A percentile compares a stretch with the other conserved stretches of the same genome.
phyloP scores from a whole-genome alignment of 2,329 filamentous ascomycete species.

The Sporothrix inflata region DNA sequence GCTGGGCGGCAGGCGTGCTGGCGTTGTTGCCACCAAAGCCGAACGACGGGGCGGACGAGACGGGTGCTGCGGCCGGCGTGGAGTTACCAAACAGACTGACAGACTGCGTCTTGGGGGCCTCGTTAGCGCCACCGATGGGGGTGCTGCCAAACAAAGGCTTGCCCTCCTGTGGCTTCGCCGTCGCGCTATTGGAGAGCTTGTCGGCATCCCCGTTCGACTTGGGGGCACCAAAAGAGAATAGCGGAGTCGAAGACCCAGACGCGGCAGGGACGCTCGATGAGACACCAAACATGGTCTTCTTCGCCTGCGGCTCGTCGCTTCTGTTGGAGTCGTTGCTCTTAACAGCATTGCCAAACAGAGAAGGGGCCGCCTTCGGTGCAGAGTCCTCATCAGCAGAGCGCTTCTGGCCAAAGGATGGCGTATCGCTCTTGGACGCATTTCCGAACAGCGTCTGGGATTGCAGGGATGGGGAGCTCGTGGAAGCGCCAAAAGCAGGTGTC shows the following conservation, averaged over 20 bases:
- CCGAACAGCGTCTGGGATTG: constrained; percentile 48
- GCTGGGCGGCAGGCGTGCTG: constrained; percentile 11
- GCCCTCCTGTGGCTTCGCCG: constrained; percentile 28
- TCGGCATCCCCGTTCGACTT: constrained; percentile 26
- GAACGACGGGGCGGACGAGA: constrained; percentile 20
- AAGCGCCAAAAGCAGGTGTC: constrained; percentile 15
- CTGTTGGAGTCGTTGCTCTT: constrained; percentile 34
- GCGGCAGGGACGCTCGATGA: constrained; percentile 2
- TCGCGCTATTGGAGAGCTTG: constrained; percentile 14
- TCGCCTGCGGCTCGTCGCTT: constrained; percentile 33
- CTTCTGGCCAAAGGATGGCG: constrained; percentile 15
- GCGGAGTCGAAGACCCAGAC: constrained; percentile 13
- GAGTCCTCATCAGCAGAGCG: constrained; percentile 26
- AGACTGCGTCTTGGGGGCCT: constrained; percentile 18
- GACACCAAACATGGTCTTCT: constrained; percentile 38
- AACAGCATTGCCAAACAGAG: constrained; percentile 30
- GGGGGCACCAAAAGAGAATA: constrained; percentile 30
- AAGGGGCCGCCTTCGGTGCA: constrained; percentile 8
- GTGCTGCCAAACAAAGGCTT: constrained; percentile 42
- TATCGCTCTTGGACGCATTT: constrained; percentile 38
- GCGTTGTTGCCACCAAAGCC: constrained; percentile 28
- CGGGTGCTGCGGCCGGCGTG: constrained; percentile 1
- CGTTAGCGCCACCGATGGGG: constrained; percentile 20
- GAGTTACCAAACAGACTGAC: constrained; percentile 27
- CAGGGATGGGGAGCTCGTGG: constrained; percentile 30